Evolutionary conservation across 2,329 filamentous ascomycete species (phyloP).

Genomic region (Claviceps sp.): DNA sequence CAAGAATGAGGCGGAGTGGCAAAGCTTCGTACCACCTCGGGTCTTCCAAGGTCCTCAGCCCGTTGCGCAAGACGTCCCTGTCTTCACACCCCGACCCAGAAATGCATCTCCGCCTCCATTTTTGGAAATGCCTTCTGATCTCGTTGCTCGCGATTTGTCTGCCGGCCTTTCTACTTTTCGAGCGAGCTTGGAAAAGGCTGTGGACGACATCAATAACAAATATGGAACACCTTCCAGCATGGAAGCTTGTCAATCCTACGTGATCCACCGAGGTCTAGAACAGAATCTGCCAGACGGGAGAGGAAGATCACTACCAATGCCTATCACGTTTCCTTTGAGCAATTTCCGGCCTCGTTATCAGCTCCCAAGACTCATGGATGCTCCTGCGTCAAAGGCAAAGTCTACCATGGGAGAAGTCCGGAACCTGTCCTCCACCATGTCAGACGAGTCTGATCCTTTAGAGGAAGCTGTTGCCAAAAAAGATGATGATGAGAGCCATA

Average conservation of each 20-base stretch:
- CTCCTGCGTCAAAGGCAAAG: conserved; percentile 3
- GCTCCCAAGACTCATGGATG: conserved; percentile 7
- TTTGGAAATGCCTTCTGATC: conserved; percentile 16
- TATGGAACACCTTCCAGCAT: conserved; percentile 10
- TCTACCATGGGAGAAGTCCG: conserved; percentile 7
- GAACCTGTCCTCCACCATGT: conserved; percentile 2
- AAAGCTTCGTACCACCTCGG: not conserved
- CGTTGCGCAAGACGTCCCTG: not conserved
- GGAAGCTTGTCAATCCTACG: not conserved
- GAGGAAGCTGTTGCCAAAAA: not conserved
- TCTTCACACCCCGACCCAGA: not conserved
- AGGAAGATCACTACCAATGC: not conserved
- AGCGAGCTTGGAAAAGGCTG: conserved; percentile 16
- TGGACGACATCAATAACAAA: conserved; percentile 16
- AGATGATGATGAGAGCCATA: not conserved
- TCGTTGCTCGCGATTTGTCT: conserved; percentile 11
- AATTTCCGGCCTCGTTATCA: conserved; percentile 9
- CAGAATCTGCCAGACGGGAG: not conserved
- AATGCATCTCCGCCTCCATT: conserved; percentile 12
- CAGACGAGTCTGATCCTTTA: not conserved
- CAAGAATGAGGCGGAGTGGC: conserved; percentile 2
- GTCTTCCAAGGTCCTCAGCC: not conserved
- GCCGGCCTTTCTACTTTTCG: conserved; percentile 15
- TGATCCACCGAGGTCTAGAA: not conserved
- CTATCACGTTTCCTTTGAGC: conserved; percentile 1